phyloP scores from a whole-genome alignment of 768 basidiomycete species.

The Cystobasidium tubakii region DNA sequence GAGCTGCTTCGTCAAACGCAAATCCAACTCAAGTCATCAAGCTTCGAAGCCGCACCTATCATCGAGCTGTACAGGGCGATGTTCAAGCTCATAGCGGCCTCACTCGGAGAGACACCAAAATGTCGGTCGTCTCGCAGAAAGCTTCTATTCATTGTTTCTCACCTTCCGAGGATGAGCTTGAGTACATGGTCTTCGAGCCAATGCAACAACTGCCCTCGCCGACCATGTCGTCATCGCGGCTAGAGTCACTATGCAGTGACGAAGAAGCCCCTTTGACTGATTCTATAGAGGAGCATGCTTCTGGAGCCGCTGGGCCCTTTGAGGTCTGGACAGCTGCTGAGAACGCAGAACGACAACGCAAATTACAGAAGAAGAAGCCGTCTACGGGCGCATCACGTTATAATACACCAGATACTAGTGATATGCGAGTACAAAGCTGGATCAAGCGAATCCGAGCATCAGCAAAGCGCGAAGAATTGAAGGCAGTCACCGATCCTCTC shows the following conservation, averaged over 20 bases:
- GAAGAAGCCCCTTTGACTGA: not conserved
- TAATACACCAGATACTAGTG: not conserved
- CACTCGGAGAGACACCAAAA: not conserved
- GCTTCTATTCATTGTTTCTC: not conserved
- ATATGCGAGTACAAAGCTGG: not conserved
- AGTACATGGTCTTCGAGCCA: slow-evolving; percentile 24
- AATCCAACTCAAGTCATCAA: slow-evolving; percentile 22
- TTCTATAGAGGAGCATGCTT: not conserved
- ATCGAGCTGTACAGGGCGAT: not conserved
- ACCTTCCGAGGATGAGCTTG: not conserved
- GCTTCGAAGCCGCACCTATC: slow-evolving; percentile 18
- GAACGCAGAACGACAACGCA: slow-evolving; percentile 4
- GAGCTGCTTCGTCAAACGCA: not conserved
- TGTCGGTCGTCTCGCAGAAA: not conserved
- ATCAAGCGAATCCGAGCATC: too few relatives aligned
- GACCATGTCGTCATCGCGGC: not conserved
- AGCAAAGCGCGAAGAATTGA: not conserved
- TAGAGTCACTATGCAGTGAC: not conserved
- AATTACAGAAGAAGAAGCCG: not conserved
- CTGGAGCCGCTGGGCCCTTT: not conserved
- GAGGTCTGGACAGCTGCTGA: slow-evolving; percentile 25
- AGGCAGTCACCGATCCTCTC: not conserved
- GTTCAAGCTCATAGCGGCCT: not conserved
- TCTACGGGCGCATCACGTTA: not conserved
- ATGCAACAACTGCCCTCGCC: slow-evolving; percentile 31